Evolutionary conservation across 192 early-diverging fungal species (phyloP), one percentile per base, ranked within the genome.

Genomic region (Umbelopsis ramanniana): DNA sequence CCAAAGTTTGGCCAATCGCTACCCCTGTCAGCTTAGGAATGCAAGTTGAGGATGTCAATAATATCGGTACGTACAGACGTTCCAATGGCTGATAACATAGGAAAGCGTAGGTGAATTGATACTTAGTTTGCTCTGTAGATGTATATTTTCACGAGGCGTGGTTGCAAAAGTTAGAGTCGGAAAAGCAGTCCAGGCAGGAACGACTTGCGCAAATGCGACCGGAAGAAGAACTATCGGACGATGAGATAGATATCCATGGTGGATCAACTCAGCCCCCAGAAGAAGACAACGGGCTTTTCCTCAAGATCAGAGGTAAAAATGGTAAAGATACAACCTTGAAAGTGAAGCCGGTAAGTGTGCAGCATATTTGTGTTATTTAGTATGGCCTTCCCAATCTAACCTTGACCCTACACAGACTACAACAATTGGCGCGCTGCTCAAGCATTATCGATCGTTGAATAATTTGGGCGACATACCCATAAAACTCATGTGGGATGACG

Each of bases 401-500:
- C n/a, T n/a, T n/a, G 46, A 46, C 17, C 12, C 46, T 46, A 46
- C 2, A 46, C 35, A 81, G 82, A 75, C 82, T 11, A 81, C 87
- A 0, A 74, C 70, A 8, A 66, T 89, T 6, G 72, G 78, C 60
- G 46, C 83, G 1, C 70, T 89, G 21, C 77, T 89, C 29, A 70
- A 83, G 23, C 73, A 81, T 37, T 89, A 88, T 72, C 60, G 73
- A 26, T 69, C 66, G 46, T 60, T 83, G 12, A 75, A 75, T 8
- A 66, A 72, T 3, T 10, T 90, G 4, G 53, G 52, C 0, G 43
- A 33, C 26, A 52, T 63, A 1, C 29, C 52, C 2, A 35, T 90
- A 6, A 52, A 52, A 24, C 72, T 90, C 11, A 80, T 82, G 70
- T 88, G 87, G 78, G 89, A 90, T 37, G 86, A 82, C 46, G 86